Base-by-base conservation (phyloP, 441 rosid genomes). In the Theobroma grandiflorum region DNA sequence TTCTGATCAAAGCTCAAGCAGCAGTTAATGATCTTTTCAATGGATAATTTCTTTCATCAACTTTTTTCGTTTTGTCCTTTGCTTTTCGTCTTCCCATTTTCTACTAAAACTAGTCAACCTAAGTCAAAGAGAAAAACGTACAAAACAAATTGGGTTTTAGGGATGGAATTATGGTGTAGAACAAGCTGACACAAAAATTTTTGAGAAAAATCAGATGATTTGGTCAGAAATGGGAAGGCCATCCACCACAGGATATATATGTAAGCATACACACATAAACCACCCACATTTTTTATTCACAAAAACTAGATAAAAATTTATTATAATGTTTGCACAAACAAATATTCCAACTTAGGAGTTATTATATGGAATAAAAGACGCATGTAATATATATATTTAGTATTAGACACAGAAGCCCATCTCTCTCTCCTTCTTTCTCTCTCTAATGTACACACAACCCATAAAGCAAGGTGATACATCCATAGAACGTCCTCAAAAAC, bases 391-490 rank as follows among this genome's bases (percentile, higher is more conserved):
- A 52, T 72, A 47, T 5, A 31, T 45, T 70, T 52, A 66, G 16
- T 65, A 59, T 31, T 71, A 31, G 38, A 71, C 61, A 72, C 65
- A 58, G 11, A 6, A 31, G 9, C 75, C 68, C 73, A 31, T 68
- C 68, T 59, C 18, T 37, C 53, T 75, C 75, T 71, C 74, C 50
- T 43, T 57, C 72, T 61, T 45, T 64, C 50, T 79, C 82, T 45
- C 65, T 59, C 50, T n/a, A 4, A 16, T 53, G 78, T 66, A 72
- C 78, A 15, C 73, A 59, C 64, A 78, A 78, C 72, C 82, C 83
- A 87, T 84, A 87, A 87, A 87, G 88, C 87, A 80, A 83, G 70
- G 83, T 76, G 85, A 72, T 82, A 78, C 76, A 43, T 49, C 74
- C 84, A 80, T 8, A 83, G 76, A 76, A 77, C 84, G 74, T 78